A percentile compares a stretch with the other conserved stretches of the same genome.
Conservation (phyloP, 805 yeast genomes). For the Candida montana region DNA sequence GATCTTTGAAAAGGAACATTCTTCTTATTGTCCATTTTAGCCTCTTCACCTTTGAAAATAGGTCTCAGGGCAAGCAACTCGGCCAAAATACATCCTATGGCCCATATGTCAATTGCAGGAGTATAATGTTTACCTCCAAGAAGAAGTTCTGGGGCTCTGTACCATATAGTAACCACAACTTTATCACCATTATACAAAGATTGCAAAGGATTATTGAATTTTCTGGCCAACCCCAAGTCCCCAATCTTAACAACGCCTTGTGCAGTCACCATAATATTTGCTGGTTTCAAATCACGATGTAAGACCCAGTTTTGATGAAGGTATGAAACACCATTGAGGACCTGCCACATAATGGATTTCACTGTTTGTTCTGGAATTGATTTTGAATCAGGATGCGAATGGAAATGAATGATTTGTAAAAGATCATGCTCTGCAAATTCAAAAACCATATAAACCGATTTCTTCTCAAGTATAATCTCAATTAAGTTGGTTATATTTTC, state of each 20-base stretch:
- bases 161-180: slow-evolving; percentile 96
- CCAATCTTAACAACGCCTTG: slow-evolving; percentile 94
- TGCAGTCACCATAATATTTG: slow-evolving; percentile 91
- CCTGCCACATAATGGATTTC: slow-evolving; percentile 88
- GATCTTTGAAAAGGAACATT: slow-evolving; percentile 91
- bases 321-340: slow-evolving; percentile 84
- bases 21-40: slow-evolving; percentile 90
- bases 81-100: slow-evolving; percentile 91
- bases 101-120: slow-evolving; percentile 92
- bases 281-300: slow-evolving; percentile 95
- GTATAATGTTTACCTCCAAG: slow-evolving; percentile 92
- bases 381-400: slow-evolving; percentile 80
- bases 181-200: slow-evolving; percentile 87
- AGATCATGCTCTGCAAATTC: slow-evolving; percentile 96
- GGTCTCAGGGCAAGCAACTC: slow-evolving; percentile 87
- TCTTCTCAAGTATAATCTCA: slow-evolving; percentile 82
- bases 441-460: slow-evolving; percentile 88
- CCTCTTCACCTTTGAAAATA: slow-evolving; percentile 95
- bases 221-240: slow-evolving; percentile 86
- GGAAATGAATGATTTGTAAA: slow-evolving; percentile 89
- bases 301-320: slow-evolving; percentile 94
- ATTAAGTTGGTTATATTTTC: slow-evolving; percentile 72
- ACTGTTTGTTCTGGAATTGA: slow-evolving; percentile 74
- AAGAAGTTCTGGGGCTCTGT: slow-evolving; percentile 86
- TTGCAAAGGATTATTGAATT: slow-evolving; percentile 82